A percentile compares a stretch with the other conserved stretches of the same genome.
Conservation (phyloP, 495 filamentous ascomycete genomes). For the Aspergillus hancockii region DNA sequence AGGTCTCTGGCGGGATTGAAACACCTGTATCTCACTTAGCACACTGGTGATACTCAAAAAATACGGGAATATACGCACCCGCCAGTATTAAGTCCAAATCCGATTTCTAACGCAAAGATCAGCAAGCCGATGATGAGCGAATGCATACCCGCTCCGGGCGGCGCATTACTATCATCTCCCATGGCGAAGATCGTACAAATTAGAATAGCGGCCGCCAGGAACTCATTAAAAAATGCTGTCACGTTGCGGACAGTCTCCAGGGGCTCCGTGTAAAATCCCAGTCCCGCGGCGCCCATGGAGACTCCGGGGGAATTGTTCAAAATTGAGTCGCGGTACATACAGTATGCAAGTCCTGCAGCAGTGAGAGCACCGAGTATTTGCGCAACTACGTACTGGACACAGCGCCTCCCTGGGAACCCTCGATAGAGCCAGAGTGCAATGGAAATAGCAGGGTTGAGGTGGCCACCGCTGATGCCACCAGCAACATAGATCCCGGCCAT, state of each 20-base stretch:
- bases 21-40: conserved; percentile 51
- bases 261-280: conserved; percentile 56
- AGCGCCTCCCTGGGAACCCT: conserved; percentile 50
- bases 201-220: conserved; percentile 50
- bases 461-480: conserved; percentile 52
- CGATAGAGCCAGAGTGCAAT: conserved; percentile 57
- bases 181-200: conserved; percentile 57
- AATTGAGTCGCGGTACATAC: conserved; percentile 41
- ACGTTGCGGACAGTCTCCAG: conserved; percentile 46
- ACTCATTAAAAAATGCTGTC: conserved; percentile 58
- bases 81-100: conserved; percentile 25
- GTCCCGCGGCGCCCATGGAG: conserved; percentile 28
- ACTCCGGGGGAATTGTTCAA: conserved; percentile 33
- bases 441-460: conserved; percentile 59
- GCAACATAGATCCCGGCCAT: conserved; percentile 60
- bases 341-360: conserved; percentile 46
- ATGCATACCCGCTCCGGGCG: conserved; percentile 44
- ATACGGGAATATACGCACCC: conserved; percentile 16
- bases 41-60: conserved; percentile 20
- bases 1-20: conserved; percentile 61
- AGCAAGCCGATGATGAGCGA: conserved; percentile 55
- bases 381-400: conserved; percentile 44
- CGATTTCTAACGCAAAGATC: conserved; percentile 20
- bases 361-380: conserved; percentile 50
- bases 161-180: conserved; percentile 50